Conservation (phyloP, 2,329 filamentous ascomycete genomes). For the Talaromyces sp. region DNA sequence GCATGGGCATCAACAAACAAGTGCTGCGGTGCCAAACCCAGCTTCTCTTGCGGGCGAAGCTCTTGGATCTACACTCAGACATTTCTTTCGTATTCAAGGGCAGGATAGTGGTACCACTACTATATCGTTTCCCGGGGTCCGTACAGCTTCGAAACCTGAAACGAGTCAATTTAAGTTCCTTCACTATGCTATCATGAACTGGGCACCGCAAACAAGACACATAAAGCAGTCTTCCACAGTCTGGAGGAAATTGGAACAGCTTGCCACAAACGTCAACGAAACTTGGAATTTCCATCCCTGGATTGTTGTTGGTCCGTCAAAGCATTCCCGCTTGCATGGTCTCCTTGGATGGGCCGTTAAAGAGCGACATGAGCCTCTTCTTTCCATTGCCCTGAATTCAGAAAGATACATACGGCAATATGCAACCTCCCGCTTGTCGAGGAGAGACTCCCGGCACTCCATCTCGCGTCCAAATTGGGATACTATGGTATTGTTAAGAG, state of each 20-base stretch:
- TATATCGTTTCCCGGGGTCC: constrained; percentile 11
- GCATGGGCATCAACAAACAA: background rate
- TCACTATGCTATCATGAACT: constrained; percentile 23
- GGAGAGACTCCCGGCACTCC: constrained; percentile 26
- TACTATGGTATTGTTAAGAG: constrained; percentile 8
- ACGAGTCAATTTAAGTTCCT: constrained; percentile 24
- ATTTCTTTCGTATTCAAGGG: background rate
- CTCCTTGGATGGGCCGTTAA: constrained; percentile 28
- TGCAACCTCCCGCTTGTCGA: constrained; percentile 26
- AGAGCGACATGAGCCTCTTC: constrained; percentile 24
- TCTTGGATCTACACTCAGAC: background rate
- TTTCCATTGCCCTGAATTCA: constrained; percentile 19
- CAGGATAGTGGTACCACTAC: background rate
- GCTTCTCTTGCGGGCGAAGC: constrained; percentile 5
- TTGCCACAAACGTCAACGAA: constrained; percentile 24
- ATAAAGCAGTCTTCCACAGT: constrained; percentile 17
- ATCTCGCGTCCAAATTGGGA: constrained; percentile 25
- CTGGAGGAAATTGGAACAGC: constrained; percentile 23
- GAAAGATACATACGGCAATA: constrained; percentile 10
- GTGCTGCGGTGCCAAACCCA: constrained; percentile 5
- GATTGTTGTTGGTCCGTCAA: constrained; percentile 23
- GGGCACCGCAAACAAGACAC: constrained; percentile 24
- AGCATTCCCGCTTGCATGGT: constrained; percentile 22
- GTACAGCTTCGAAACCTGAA: constrained; percentile 11
- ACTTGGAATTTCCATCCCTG: constrained; percentile 29